Evolutionary conservation across 306 rosid genomes (phyloP).

Genomic region (Astragalus membranaceus): DNA sequence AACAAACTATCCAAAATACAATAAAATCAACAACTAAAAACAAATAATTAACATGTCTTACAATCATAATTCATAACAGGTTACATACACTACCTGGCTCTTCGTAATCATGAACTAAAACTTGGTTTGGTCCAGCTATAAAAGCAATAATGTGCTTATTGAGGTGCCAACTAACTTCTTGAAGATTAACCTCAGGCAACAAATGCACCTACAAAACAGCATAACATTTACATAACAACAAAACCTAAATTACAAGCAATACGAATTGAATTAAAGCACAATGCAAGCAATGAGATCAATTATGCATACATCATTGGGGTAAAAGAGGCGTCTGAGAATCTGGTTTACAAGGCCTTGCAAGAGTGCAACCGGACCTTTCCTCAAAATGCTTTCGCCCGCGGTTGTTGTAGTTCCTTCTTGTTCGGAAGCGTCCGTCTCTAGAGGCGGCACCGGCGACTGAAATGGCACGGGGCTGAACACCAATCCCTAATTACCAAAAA

Average conservation of each 20-base stretch:
- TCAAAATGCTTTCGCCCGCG: constrained; percentile 12
- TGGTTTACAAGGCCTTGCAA: constrained; percentile 40
- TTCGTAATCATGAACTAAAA: constrained; percentile 64
- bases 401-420: constrained; percentile 16
- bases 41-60: not conserved
- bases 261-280: not conserved
- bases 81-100: constrained; percentile 49
- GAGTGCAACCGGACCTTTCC: constrained; percentile 35
- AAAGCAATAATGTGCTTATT: constrained; percentile 80
- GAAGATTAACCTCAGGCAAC: constrained; percentile 76
- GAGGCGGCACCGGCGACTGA: constrained; percentile 37
- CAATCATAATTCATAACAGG: not conserved
- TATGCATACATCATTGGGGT: constrained; percentile 49
- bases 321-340: constrained; percentile 40
- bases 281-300: not conserved
- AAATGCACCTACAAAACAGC: constrained; percentile 49
- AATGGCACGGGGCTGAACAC: constrained; percentile 77
- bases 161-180: constrained; percentile 91
- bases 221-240: not conserved
- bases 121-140: constrained; percentile 61
- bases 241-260: not conserved
- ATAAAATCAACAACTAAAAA: not conserved
- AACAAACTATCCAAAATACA: not conserved
- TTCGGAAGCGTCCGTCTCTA: constrained; percentile 34
- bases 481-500: constrained; percentile 46